phyloP scores from a whole-genome alignment of 2,329 filamentous ascomycete species.

The Sporothrix humicola region DNA sequence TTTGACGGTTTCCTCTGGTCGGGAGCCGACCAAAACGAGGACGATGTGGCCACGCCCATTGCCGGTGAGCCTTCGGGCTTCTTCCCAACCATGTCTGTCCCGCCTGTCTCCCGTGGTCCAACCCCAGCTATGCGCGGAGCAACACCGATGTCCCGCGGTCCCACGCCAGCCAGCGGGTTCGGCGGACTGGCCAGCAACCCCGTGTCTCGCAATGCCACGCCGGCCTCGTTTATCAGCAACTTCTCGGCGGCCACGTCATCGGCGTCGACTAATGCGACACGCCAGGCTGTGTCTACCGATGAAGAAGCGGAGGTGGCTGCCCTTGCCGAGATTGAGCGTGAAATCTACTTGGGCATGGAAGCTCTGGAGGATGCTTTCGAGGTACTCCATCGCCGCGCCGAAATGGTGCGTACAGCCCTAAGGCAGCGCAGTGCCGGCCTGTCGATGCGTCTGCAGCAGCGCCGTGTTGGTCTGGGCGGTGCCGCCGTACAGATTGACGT shows the following conservation, averaged over 20 bases:
- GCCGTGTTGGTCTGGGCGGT: slow-evolving; percentile 47
- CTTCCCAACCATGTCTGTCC: slow-evolving; percentile 20
- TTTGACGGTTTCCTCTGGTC: slow-evolving; percentile 97
- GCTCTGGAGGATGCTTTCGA: slow-evolving; percentile 93
- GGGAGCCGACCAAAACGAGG: slow-evolving; percentile 77
- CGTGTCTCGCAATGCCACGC: slow-evolving; percentile 61
- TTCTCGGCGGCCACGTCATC: slow-evolving; percentile 52
- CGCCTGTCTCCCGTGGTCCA: slow-evolving; percentile 52
- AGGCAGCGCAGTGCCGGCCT: slow-evolving; percentile 83
- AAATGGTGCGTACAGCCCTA: slow-evolving; percentile 76
- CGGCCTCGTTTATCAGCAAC: slow-evolving; percentile 48
- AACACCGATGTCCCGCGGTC: slow-evolving; percentile 48
- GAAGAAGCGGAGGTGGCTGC: slow-evolving; percentile 93
- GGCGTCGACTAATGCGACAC: slow-evolving; percentile 55
- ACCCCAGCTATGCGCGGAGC: slow-evolving; percentile 54
- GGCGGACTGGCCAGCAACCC: slow-evolving; percentile 53
- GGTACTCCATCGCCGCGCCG: slow-evolving; percentile 82
- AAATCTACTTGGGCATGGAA: slow-evolving; percentile 95
- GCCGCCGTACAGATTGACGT: slow-evolving; percentile 57
- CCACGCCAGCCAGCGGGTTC: slow-evolving; percentile 44
- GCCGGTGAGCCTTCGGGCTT: slow-evolving; percentile 47
- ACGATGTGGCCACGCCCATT: slow-evolving; percentile 44
- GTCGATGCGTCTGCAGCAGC: slow-evolving; percentile 66
- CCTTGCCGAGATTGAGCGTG: slow-evolving; percentile 87
- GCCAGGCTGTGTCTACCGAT: slow-evolving; percentile 78